Evolutionary conservation across 129 eudicot species (phyloP).

Genomic region (Pulicaria dysenterica): DNA sequence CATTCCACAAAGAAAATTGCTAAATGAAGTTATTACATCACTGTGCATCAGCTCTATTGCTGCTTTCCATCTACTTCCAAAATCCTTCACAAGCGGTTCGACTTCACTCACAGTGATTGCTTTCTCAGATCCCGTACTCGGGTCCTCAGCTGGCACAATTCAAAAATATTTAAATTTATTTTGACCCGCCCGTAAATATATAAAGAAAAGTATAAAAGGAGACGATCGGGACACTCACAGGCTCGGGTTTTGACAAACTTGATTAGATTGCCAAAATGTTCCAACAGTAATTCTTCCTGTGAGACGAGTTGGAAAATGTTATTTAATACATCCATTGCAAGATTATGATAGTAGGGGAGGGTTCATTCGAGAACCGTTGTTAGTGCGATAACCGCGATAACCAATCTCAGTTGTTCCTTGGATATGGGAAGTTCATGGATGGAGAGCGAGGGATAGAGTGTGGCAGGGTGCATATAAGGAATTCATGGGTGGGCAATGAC

Average conservation of each 20-base stretch:
- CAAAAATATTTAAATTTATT: background rate
- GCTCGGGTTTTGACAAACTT: conserved; percentile 93
- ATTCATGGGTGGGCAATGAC: no score
- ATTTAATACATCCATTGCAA: background rate
- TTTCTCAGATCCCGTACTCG: conserved; percentile 56
- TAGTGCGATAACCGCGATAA: no score
- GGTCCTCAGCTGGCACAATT: conserved; percentile 69
- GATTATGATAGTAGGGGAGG: background rate
- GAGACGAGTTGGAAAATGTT: background rate
- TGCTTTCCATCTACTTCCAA: conserved; percentile 90
- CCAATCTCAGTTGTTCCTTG: no score
- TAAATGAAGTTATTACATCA: conserved; percentile 88
- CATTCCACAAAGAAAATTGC: conserved; percentile 97
- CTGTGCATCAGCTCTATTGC: conserved; percentile 97
- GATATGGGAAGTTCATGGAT: no score
- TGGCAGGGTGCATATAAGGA: no score
- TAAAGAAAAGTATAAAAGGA: background rate
- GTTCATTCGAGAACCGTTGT: no score
- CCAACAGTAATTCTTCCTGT: conserved; percentile 91
- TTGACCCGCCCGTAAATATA: background rate
- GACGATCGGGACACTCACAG: conserved; percentile 49
- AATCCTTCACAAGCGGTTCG: conserved; percentile 92
- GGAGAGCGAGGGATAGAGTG: no score
- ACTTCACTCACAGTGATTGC: conserved; percentile 69
- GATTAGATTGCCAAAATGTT: conserved; percentile 87